phyloP scores from a whole-genome alignment of 2,329 filamentous ascomycete genomes.

The Aureobasidium sp. region DNA sequence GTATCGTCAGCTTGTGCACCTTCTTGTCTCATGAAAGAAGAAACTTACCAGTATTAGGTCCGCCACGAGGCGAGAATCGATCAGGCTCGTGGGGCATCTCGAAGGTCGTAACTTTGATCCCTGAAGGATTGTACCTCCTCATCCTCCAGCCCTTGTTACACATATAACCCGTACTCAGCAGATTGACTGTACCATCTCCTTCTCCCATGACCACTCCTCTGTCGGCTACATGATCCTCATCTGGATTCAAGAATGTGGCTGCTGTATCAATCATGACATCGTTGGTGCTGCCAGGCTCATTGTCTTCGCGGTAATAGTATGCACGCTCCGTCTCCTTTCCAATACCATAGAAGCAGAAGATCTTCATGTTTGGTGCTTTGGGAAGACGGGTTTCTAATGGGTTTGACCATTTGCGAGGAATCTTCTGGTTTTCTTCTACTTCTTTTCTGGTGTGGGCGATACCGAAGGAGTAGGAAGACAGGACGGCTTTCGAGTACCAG shows the following conservation, averaged over 20 bases:
- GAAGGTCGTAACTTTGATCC: constrained; percentile 70
- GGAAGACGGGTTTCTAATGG: constrained; percentile 84
- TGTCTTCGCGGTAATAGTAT: constrained; percentile 80
- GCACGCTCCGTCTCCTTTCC: constrained; percentile 88
- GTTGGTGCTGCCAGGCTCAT: constrained; percentile 56
- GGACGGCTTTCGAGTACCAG: constrained; percentile 75
- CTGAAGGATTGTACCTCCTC: constrained; percentile 86
- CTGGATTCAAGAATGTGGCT: constrained; percentile 53
- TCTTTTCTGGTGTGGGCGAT: constrained; percentile 72
- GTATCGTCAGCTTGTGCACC: background rate
- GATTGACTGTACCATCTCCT: constrained; percentile 89
- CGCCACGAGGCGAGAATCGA: constrained; percentile 73
- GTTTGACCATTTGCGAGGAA: constrained; percentile 80
- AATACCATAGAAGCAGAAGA: constrained; percentile 95
- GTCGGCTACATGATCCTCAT: constrained; percentile 66
- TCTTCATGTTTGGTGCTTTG: constrained; percentile 79
- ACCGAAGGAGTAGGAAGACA: constrained; percentile 75
- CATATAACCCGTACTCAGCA: constrained; percentile 94
- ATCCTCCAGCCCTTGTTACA: constrained; percentile 92
- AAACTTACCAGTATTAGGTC: constrained; percentile 52
- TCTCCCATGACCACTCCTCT: constrained; percentile 94
- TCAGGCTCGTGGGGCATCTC: constrained; percentile 98
- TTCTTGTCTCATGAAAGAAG: background rate
- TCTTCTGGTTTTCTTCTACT: constrained; percentile 58
- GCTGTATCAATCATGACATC: constrained; percentile 59